phyloP scores from a whole-genome alignment of 2,329 filamentous ascomycete genomes.

The Aspergillus amoenus region DNA sequence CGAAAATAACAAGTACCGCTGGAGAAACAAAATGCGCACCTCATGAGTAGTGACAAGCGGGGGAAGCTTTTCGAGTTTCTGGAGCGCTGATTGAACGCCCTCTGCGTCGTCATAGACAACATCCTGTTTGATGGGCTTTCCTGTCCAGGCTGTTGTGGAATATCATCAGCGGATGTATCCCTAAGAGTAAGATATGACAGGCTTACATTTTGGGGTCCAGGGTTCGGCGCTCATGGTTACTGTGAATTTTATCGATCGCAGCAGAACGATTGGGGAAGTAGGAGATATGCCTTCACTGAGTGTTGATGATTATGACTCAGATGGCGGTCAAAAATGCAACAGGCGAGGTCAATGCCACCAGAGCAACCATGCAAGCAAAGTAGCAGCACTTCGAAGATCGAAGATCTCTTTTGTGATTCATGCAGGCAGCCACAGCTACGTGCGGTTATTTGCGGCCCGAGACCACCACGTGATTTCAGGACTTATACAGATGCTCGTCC shows the following conservation, averaged over 20 bases:
- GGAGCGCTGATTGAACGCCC: constrained; percentile 39
- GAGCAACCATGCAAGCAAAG: background rate
- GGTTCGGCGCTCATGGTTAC: background rate
- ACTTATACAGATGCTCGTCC: background rate
- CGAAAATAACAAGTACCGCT: background rate
- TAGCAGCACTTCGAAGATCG: background rate
- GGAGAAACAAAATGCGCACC: constrained; percentile 22
- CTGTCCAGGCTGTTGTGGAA: constrained; percentile 19
- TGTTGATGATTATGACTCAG: background rate
- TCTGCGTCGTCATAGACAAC: constrained; percentile 43
- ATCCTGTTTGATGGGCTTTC: constrained; percentile 27
- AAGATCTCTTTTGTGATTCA: background rate
- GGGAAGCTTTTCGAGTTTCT: constrained; percentile 45
- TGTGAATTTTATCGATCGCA: background rate
- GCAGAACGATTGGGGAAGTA: background rate
- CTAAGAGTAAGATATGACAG: background rate
- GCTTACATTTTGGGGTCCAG: constrained; percentile 1
- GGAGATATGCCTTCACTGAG: background rate
- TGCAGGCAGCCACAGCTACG: background rate
- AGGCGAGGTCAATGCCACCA: background rate
- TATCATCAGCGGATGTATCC: background rate
- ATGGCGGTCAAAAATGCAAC: background rate
- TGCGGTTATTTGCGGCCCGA: background rate
- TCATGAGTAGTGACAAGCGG: constrained; percentile 50
- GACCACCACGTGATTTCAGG: background rate